Percentiles rank a stretch among this genome's conserved stretches.
These are phyloP conservation scores for Amaranthus hypochondriacus DNA, from an alignment of 148 eudicot species.

Conservation along the genomic window DNA sequence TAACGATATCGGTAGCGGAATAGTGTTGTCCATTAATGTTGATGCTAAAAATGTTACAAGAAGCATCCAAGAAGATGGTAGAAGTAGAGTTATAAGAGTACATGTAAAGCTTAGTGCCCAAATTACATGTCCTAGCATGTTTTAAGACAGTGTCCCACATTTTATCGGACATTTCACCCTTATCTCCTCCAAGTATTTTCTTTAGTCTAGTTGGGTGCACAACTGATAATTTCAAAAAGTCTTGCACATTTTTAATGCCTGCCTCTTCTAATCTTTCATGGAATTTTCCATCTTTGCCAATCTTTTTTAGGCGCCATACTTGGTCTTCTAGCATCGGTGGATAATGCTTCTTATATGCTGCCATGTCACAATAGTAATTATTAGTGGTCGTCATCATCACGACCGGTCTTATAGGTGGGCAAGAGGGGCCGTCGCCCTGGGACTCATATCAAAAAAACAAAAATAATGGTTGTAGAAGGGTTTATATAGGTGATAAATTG, in stretches of 20 bases:
- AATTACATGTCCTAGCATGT: conserved; percentile 55
- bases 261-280: conserved; percentile 41
- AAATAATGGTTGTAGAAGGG: too few species aligned
- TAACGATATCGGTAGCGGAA: conserved; percentile 12
- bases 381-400: too few species aligned
- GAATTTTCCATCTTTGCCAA: conserved; percentile 70
- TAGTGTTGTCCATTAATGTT: conserved; percentile 33
- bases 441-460: too few species aligned
- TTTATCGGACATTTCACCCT: conserved; percentile 55
- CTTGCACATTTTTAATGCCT: conserved; percentile 51
- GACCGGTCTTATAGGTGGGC: too few species aligned
- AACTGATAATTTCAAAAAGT: conserved; percentile 47
- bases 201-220: conserved; percentile 37
- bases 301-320: conserved; percentile 87
- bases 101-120: conserved; percentile 45
- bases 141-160: conserved; percentile 60
- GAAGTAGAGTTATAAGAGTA: conserved; percentile 21
- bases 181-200: conserved; percentile 43
- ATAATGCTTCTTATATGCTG: conserved; percentile 79
- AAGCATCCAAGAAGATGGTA: conserved; percentile 42
- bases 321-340: conserved; percentile 67
- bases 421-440: too few species aligned
- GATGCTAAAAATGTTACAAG: conserved; percentile 47
- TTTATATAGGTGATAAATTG: too few species aligned
- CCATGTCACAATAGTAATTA: too few species aligned